A percentile compares a stretch with the other conserved stretches of the same genome.
Evolutionary conservation across 495 filamentous ascomycete species (phyloP).

Genomic region (Annulohypoxylon moriforme): DNA sequence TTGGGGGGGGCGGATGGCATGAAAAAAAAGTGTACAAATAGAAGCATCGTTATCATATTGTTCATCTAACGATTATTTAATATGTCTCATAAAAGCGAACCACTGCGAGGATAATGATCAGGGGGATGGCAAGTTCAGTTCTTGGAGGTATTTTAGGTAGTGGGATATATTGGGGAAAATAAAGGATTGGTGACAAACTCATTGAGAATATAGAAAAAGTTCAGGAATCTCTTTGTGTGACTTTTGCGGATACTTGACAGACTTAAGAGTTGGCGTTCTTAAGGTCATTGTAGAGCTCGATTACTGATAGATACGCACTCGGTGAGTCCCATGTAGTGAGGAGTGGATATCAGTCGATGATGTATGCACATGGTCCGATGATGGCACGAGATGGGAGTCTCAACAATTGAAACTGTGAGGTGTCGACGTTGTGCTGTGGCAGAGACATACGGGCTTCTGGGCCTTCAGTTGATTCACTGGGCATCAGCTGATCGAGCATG

Average conservation of each 20-base stretch:
- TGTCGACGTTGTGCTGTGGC: not conserved
- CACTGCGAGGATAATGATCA: slow-evolving; percentile 5
- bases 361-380: slow-evolving; percentile 11
- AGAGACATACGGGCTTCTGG: not conserved
- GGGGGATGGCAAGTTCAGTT: not conserved
- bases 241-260: not conserved
- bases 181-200: not conserved
- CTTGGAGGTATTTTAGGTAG: not conserved
- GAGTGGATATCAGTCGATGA: not conserved
- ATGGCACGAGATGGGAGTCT: slow-evolving; percentile 15
- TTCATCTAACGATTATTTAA: slow-evolving; percentile 28
- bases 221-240: not conserved
- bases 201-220: not conserved
- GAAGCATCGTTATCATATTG: slow-evolving; percentile 23
- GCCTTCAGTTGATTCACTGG: not conserved
- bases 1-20: slow-evolving; percentile 15
- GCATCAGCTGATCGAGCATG: not conserved
- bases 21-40: slow-evolving; percentile 35
- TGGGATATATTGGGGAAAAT: not conserved
- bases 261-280: not conserved
- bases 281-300: not conserved
- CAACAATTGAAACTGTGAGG: slow-evolving; percentile 1
- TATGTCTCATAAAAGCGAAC: slow-evolving; percentile 11
- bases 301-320: not conserved
- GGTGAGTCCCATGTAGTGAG: not conserved